Evolutionary conservation across 108 stramenopile species (phyloP), one percentile per base, ranked within the genome.

Genomic region (Cyclotella distinguenda): DNA sequence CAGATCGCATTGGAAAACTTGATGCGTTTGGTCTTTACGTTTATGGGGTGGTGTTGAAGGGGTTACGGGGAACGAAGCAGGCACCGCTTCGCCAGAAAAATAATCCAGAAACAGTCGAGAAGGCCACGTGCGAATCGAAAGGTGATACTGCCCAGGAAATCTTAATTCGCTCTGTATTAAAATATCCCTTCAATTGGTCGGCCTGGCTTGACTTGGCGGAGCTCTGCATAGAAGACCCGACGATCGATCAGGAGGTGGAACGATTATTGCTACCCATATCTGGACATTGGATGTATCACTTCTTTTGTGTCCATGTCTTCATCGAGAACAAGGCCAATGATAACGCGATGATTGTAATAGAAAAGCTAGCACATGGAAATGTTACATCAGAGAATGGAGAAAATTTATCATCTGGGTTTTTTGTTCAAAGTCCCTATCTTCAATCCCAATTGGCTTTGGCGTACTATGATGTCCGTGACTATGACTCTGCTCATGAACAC

Each of bases 191-290:
- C 73, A 96, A 96, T 76, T 98, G 97, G 97, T 93, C 91, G 45
- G 95, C 95, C 2, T 98, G 97, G 97, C 84, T 97, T 45, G 97
- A 98, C 68, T 65, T 98, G 16, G 90, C 87, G 0, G 86, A 86
- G 32, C 56, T 84, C 8, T 78, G 82, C 46, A 48, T 84, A 8
- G 82, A 85, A 22, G 72, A 90, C 61, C 62, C 86, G 16, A 66
- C 57, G 39, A 60, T 89, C n/a, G 85, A 84, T 73, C 75, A 66
- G 47, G 68, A 77, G 34, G 73, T 88, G 33, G 88, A 89, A 72
- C 65, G 77, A 31, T 43, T 66, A 35, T 45, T 92, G 46, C 66
- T 69, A 49, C 57, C 74, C 68, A 51, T 86, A 12, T 45, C 62
- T 0, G 62, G 42, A 32, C 87, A 92, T 67, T 92, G 86, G 81